Evolutionary conservation across 495 filamentous ascomycete species (phyloP).

Genomic region (Talaromyces wortmannii): DNA sequence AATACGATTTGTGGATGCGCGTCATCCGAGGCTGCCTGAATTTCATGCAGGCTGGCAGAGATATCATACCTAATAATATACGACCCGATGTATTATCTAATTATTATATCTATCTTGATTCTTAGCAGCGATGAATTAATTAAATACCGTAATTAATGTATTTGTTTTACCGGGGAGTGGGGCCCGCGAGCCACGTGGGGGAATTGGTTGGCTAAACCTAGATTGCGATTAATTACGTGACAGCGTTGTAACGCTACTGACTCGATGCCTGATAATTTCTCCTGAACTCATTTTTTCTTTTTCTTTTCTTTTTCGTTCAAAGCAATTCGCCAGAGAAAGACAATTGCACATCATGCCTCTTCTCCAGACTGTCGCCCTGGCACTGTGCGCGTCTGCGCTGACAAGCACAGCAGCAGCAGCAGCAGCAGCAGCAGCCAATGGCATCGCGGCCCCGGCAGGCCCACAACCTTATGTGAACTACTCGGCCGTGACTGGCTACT

Average conservation of each 20-base stretch:
- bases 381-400: neutral
- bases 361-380: neutral
- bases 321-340: neutral
- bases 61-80: too few relatives aligned
- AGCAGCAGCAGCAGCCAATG: conserved; percentile 14
- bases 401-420: conserved; percentile 11
- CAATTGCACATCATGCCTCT: too few relatives aligned
- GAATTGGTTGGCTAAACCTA: neutral
- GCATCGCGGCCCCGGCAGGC: neutral
- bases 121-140: too few relatives aligned
- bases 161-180: neutral
- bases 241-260: too few relatives aligned
- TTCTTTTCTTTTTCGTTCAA: neutral
- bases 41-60: too few relatives aligned
- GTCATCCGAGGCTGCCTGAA: too few relatives aligned
- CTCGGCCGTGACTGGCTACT: conserved; percentile 60
- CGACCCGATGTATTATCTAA: too few relatives aligned
- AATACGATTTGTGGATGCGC: neutral
- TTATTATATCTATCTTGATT: too few relatives aligned
- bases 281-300: neutral
- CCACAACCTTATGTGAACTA: conserved; percentile 41
- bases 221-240: neutral
- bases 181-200: neutral
- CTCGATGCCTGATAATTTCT: too few relatives aligned
- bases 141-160: neutral